Evolutionary conservation across 805 yeast species (phyloP).

Genomic region (Candida chilensis): DNA sequence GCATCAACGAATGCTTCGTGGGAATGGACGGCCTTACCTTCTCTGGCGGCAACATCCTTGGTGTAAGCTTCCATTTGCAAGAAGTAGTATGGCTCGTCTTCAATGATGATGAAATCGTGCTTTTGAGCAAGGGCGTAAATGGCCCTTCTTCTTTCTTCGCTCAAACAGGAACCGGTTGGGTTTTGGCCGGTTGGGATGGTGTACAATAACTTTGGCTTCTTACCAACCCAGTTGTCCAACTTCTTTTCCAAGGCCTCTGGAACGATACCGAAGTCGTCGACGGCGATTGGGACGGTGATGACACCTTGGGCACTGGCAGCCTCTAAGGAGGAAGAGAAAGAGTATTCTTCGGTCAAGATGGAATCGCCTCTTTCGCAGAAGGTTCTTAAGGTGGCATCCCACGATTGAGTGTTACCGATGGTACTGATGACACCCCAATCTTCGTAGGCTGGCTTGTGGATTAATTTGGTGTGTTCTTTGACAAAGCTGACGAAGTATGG

Average conservation of each 20-base stretch:
- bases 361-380: conserved; percentile 73
- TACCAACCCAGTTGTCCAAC: conserved; percentile 63
- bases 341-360: conserved; percentile 73
- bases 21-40: conserved; percentile 20
- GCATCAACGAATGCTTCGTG: conserved; percentile 63
- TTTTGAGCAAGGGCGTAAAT: conserved; percentile 74
- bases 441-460: conserved; percentile 34
- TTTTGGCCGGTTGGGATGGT: conserved; percentile 95
- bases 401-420: conserved; percentile 84
- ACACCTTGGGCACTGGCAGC: conserved; percentile 69
- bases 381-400: conserved; percentile 78
- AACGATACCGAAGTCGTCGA: conserved; percentile 72
- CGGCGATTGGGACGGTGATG: conserved; percentile 58
- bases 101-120: conserved; percentile 80
- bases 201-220: conserved; percentile 80
- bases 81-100: conserved; percentile 97
- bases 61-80: conserved; percentile 84
- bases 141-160: conserved; percentile 64
- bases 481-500: conserved; percentile 60
- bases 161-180: conserved; percentile 89
- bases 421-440: conserved; percentile 69
- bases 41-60: conserved; percentile 23
- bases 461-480: conserved; percentile 59
- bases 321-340: conserved; percentile 81
- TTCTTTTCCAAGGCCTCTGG: conserved; percentile 60